Conservation (phyloP, 345 rosid genomes). For the Gossypium sturtianum region DNA sequence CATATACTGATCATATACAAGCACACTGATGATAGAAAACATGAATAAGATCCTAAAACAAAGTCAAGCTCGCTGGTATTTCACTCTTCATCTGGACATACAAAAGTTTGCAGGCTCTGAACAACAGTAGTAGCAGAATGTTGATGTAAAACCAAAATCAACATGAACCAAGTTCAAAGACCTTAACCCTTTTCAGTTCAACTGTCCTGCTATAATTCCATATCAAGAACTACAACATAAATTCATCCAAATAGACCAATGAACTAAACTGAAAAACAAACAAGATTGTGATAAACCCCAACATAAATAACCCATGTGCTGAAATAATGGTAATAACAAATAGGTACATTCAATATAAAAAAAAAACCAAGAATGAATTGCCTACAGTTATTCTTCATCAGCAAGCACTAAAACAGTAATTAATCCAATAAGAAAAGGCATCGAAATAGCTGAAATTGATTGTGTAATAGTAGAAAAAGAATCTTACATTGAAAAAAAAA, state of each 20-base stretch:
- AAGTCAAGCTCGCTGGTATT: background rate
- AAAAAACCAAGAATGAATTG: background rate
- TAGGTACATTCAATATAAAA: background rate
- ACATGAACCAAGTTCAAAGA: background rate
- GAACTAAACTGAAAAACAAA: background rate
- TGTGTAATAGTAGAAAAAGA: background rate
- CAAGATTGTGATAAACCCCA: background rate
- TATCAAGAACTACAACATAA: background rate
- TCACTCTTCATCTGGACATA: background rate
- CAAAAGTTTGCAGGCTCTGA: background rate
- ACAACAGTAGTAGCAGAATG: background rate
- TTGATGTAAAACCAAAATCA: background rate
- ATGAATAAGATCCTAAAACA: background rate
- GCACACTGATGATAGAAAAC: background rate
- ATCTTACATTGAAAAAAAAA: background rate
- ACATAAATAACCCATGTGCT: background rate
- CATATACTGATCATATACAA: background rate
- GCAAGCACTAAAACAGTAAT: background rate
- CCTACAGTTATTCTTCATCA: background rate
- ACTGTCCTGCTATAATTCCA: background rate
- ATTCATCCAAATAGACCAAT: background rate
- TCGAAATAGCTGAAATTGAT: background rate
- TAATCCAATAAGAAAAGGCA: background rate
- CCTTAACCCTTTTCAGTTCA: background rate
- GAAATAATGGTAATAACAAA: background rate